phyloP scores from a whole-genome alignment of 257 asterid genomes.

The Cordia subcordata region DNA sequence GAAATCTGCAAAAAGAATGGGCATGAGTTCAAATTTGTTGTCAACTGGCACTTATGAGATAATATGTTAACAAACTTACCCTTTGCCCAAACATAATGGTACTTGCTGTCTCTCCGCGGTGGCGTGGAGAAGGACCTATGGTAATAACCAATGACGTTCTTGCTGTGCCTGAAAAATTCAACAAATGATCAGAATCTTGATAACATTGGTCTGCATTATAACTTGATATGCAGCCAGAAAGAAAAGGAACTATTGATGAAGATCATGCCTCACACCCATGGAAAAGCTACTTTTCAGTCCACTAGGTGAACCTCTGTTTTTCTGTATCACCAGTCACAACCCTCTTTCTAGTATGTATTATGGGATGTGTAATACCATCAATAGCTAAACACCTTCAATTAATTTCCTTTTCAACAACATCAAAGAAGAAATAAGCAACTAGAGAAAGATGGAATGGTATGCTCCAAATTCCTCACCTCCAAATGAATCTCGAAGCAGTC shows the following conservation, averaged over 20 bases:
- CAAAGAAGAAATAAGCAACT: neutral
- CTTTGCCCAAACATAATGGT: conserved; percentile 89
- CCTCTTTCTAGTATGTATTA: no score
- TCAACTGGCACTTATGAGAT: neutral
- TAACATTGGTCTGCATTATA: no score
- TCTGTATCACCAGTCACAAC: no score
- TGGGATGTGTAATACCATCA: neutral
- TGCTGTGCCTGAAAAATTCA: conserved; percentile 58
- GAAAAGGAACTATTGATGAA: no score
- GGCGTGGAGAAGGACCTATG: conserved; percentile 85
- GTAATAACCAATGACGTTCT: conserved; percentile 83
- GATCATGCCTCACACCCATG: no score
- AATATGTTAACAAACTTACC: conserved; percentile 28
- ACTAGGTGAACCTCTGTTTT: no score
- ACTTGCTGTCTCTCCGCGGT: conserved; percentile 86
- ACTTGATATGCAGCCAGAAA: neutral
- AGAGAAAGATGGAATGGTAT: neutral
- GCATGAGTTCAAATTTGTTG: neutral
- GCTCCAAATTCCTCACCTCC: conserved; percentile 57
- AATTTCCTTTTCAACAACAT: no score
- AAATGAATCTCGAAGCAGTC: conserved; percentile 90
- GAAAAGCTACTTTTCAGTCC: no score
- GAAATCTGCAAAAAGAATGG: no score
- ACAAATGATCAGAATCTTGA: conserved; percentile 5
- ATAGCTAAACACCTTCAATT: neutral